These are phyloP conservation scores for Leccinum subgranulosum DNA, from an alignment of 768 basidiomycete species.

Conservation along the genomic window DNA sequence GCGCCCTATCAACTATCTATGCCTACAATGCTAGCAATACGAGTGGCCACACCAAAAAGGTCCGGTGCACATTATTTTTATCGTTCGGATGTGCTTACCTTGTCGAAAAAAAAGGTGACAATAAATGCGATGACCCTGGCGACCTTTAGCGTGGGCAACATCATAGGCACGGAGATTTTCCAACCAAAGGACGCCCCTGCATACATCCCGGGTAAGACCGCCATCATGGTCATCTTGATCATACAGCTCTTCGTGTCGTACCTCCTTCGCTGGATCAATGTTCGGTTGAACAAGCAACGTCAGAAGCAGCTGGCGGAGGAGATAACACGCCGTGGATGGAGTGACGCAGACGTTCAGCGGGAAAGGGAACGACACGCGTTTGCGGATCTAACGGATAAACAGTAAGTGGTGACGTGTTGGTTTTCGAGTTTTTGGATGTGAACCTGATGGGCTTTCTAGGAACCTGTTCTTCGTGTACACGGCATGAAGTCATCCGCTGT, in stretches of 20 bases:
- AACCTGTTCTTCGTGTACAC: conserved; percentile 62
- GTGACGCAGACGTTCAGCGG: conserved; percentile 52
- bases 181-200: conserved; percentile 57
- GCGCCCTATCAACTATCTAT: conserved; percentile 56
- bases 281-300: conserved; percentile 51
- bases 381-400: conserved; percentile 59
- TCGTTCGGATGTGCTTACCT: neutral
- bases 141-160: conserved; percentile 56
- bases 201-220: conserved; percentile 65
- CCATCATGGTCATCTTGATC: conserved; percentile 57
- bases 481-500: conserved; percentile 27
- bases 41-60: conserved; percentile 65
- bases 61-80: conserved; percentile 14
- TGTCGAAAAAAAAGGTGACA: conserved; percentile 38
- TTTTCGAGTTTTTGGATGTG: neutral
- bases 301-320: conserved; percentile 38
- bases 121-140: conserved; percentile 59
- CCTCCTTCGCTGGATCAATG: conserved; percentile 52
- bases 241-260: conserved; percentile 48
- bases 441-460: conserved; percentile 28
- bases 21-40: conserved; percentile 66
- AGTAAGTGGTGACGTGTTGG: conserved; percentile 37
- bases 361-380: conserved; percentile 62
- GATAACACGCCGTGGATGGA: conserved; percentile 50
- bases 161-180: conserved; percentile 62